phyloP scores from a whole-genome alignment of 768 basidiomycete genomes.

The Termitomyces bulborhizus region DNA sequence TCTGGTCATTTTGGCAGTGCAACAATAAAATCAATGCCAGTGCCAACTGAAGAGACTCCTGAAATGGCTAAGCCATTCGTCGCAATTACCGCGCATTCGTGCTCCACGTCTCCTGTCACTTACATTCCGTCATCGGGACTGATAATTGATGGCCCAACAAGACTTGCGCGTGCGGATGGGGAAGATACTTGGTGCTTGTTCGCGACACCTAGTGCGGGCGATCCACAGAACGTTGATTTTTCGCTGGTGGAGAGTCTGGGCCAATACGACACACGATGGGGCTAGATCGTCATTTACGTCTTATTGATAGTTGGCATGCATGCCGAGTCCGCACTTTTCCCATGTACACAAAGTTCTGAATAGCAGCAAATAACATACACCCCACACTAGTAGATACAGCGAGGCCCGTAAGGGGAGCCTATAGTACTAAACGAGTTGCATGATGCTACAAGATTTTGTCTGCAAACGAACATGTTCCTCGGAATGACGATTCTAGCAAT shows the following conservation, averaged over 20 bases:
- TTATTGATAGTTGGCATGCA: no score
- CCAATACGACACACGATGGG: conserved; percentile 26
- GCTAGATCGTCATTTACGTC: conserved; percentile 5
- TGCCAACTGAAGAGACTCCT: neutral
- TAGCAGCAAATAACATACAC: neutral
- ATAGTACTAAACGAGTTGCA: conserved; percentile 10
- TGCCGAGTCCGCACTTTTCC: no score
- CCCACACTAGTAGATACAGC: conserved; percentile 13
- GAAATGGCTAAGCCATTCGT: conserved; percentile 28
- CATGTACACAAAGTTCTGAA: neutral
- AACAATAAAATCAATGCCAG: conserved; percentile 3
- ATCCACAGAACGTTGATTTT: conserved; percentile 25
- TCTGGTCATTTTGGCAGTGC: neutral
- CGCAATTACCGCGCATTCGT: conserved; percentile 37
- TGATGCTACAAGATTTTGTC: conserved; percentile 8
- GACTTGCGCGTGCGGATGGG: conserved; percentile 40
- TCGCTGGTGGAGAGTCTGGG: conserved; percentile 22
- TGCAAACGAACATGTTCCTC: conserved; percentile 9
- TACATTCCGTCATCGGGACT: conserved; percentile 32
- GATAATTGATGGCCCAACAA: conserved; percentile 22
- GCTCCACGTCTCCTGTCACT: conserved; percentile 41
- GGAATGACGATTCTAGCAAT: neutral
- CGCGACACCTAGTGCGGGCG: conserved; percentile 18
- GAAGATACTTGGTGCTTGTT: conserved; percentile 50
- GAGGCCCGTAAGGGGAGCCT: neutral